phyloP scores from a whole-genome alignment of 2,329 filamentous ascomycete species.

The Beauveria pseudobassiana region DNA sequence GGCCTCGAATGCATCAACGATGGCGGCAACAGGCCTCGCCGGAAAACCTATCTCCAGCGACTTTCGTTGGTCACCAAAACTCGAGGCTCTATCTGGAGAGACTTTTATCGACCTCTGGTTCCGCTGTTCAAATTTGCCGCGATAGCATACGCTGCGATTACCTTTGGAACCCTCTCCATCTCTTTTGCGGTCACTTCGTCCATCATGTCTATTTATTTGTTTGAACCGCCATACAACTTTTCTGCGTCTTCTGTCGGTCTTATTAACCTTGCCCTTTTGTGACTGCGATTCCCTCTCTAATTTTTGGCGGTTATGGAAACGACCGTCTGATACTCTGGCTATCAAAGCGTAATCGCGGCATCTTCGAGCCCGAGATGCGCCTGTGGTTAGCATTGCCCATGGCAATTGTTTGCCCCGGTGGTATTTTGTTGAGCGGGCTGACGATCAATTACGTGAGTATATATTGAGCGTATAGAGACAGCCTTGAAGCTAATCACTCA shows the following conservation, averaged over 20 bases:
- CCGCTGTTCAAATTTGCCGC: neutral
- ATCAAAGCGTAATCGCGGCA: constrained; percentile 28
- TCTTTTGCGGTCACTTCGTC: neutral
- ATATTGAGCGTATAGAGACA: neutral
- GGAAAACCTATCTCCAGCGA: neutral
- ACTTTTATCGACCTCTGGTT: neutral
- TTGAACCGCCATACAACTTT: constrained; percentile 23
- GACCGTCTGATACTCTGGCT: constrained; percentile 30
- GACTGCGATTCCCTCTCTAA: constrained; percentile 27
- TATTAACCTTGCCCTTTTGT: constrained; percentile 22
- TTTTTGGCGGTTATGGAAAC: constrained; percentile 29
- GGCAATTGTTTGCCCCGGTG: constrained; percentile 21
- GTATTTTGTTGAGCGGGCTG: constrained; percentile 27
- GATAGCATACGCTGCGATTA: neutral
- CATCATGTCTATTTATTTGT: neutral
- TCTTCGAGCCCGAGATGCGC: constrained; percentile 37
- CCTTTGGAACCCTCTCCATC: neutral
- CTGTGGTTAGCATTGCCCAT: constrained; percentile 31
- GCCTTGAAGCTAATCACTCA: neutral
- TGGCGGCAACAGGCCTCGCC: neutral
- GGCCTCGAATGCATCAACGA: neutral
- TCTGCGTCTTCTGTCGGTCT: constrained; percentile 18
- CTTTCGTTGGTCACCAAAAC: neutral
- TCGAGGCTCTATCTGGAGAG: neutral
- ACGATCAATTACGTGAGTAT: constrained; percentile 11